Evolutionary conservation across 768 basidiomycete species (phyloP).

Genomic region (Mycena sanguinolenta): DNA sequence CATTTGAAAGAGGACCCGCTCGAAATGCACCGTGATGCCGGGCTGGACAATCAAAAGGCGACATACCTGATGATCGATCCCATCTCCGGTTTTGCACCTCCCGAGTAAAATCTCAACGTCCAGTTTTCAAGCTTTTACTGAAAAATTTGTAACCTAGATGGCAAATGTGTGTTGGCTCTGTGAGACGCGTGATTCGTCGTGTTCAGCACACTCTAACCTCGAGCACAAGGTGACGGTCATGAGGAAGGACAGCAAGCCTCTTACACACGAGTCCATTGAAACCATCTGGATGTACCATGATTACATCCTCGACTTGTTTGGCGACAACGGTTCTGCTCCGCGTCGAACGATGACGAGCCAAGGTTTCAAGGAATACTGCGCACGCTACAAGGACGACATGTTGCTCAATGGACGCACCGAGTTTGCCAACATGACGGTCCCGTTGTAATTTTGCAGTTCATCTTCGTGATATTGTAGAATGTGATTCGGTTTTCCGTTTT

Average conservation of each 20-base stretch:
- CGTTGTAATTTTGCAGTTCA: not conserved
- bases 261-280: conserved; percentile 36
- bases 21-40: conserved; percentile 38
- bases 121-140: not conserved
- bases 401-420: conserved; percentile 1
- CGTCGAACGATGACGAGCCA: conserved; percentile 20
- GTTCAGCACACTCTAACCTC: not conserved
- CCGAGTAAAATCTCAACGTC: conserved; percentile 32
- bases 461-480: too few species aligned
- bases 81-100: conserved; percentile 41
- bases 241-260: conserved; percentile 31
- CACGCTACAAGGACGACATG: conserved; percentile 10
- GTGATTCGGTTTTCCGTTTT: too few species aligned
- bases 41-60: conserved; percentile 47
- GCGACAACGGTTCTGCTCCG: conserved; percentile 15
- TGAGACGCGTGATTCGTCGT: not conserved
- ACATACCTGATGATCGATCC: conserved; percentile 47
- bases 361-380: conserved; percentile 20
- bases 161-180: conserved; percentile 32
- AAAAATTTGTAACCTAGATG: conserved; percentile 15
- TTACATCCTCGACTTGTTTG: conserved; percentile 46
- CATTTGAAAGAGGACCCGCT: conserved; percentile 39
- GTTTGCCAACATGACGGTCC: conserved; percentile 19
- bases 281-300: conserved; percentile 52
- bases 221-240: conserved; percentile 26